Evolutionary conservation across 345 rosid species (phyloP).

Genomic region (Pseudoturritis turrita): DNA sequence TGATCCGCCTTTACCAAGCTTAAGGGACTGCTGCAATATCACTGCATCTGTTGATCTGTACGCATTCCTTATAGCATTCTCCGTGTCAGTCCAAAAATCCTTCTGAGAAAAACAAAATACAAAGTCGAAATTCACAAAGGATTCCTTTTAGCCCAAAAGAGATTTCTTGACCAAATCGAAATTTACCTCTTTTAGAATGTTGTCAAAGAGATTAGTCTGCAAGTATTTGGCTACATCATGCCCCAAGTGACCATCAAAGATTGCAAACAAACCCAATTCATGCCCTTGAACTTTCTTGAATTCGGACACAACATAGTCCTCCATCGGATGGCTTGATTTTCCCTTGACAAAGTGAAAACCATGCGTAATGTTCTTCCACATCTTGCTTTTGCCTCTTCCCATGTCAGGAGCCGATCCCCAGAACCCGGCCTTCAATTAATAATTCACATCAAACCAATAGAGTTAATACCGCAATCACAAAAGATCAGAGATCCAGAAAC

Average conservation of each 20-base stretch:
- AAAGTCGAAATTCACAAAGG: not conserved
- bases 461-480: not conserved
- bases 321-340: conserved; percentile 78
- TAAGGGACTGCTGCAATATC: conserved; percentile 48
- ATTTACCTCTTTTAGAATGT: conserved; percentile 65
- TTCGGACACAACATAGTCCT: conserved; percentile 65
- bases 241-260: conserved; percentile 88
- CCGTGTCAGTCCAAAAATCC: conserved; percentile 69
- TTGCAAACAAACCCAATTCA: conserved; percentile 79
- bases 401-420: conserved; percentile 45
- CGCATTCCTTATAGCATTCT: conserved; percentile 64
- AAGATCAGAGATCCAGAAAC: not conserved
- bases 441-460: not conserved
- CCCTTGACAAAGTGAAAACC: conserved; percentile 77
- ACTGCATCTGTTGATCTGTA: conserved; percentile 59
- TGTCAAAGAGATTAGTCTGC: conserved; percentile 63
- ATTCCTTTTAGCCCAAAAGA: not conserved
- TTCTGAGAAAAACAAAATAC: conserved; percentile 34
- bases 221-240: conserved; percentile 75
- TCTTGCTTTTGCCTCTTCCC: conserved; percentile 79
- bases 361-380: conserved; percentile 52
- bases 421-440: conserved; percentile 55
- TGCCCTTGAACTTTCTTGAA: conserved; percentile 44
- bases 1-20: conserved; percentile 85
- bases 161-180: not conserved